phyloP scores from a whole-genome alignment of 2,329 filamentous ascomycete species.

The Talaromyces verruculosus region DNA sequence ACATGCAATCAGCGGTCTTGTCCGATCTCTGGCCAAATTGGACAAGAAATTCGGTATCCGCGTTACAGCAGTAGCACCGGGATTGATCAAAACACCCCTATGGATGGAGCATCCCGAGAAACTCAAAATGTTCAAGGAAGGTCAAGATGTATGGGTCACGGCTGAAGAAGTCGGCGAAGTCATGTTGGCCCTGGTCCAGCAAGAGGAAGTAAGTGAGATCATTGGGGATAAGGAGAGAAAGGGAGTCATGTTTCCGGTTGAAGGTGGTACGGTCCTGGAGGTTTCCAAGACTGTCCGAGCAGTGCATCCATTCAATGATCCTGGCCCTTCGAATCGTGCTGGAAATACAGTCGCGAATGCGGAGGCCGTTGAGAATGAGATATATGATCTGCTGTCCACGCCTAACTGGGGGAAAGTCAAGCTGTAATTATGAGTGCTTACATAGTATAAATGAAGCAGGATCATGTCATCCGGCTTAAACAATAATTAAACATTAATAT shows the following conservation, averaged over 20 bases:
- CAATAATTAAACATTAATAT: not conserved
- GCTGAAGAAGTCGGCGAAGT: constrained; percentile 60
- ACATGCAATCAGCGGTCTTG: constrained; percentile 50
- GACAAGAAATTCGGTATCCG: constrained; percentile 54
- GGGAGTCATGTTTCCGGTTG: constrained; percentile 37
- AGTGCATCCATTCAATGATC: constrained; percentile 55
- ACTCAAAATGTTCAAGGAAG: constrained; percentile 50
- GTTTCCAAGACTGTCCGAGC: constrained; percentile 55
- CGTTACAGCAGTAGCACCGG: constrained; percentile 61
- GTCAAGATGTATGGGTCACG: constrained; percentile 58
- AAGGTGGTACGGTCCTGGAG: constrained; percentile 56
- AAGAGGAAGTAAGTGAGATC: constrained; percentile 43
- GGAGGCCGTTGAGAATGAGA: constrained; percentile 46
- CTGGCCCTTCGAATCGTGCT: constrained; percentile 49
- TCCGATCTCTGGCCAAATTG: constrained; percentile 53
- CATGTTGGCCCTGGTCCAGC: constrained; percentile 58
- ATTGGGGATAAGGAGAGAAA: constrained; percentile 35
- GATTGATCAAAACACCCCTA: constrained; percentile 61
- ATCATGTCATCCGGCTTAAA: not conserved
- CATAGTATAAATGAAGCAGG: not conserved
- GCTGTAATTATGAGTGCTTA: constrained; percentile 22
- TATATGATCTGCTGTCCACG: constrained; percentile 50
- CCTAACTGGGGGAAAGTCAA: constrained; percentile 51
- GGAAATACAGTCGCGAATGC: constrained; percentile 51
- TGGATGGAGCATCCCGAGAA: constrained; percentile 65